Base-by-base conservation (phyloP, 441 rosid genomes). In the Gossypium gossypioides region DNA sequence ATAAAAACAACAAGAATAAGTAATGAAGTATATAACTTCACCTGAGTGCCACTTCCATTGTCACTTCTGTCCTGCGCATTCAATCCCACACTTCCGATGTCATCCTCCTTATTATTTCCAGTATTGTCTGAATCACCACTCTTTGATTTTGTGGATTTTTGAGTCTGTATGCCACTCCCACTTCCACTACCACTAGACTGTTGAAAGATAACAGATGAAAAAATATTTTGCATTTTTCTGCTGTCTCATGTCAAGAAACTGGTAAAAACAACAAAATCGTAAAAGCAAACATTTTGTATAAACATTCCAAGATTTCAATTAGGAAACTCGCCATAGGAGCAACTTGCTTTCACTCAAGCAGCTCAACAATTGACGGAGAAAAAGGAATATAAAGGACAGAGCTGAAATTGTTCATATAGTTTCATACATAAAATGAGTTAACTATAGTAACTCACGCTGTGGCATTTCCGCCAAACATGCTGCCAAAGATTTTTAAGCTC, bases 401-500 rank as follows among this genome's bases (percentile, higher is more conserved):
- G 73, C 78, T 76, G 80, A 66, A 72, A 44, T 74, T 72, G 65
- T 71, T 65, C 68, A 68, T 64, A 71, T 50, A 62, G 44, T 70
- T 73, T 74, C 61, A 37, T 68, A 22, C 37, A 63, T 15, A 74
- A 76, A 63, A 27, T n/a, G 72, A 48, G 69, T 64, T 74, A 74
- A 62, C 71, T 61, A 50, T 65, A 72, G 71, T 61, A 76, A 85
- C 86, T 83, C 81, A 85, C 88, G 21, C 80, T 83, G 77, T 85
- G 83, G 75, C 82, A 83, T 78, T 75, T 82, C 77, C 89, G 80
- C 89, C 89, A 86, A 56, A 84, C 85, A 76, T 86, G 89, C 81
- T 84, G 89, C 89, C 89, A 86, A 46, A 86, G 79, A 55, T 79
- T 86, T 74, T 81, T 81, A 69, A 86, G 89, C 75, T 86, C 89